Base-by-base conservation (phyloP, 805 yeast genomes). In the Wickerhamiella sergipiensis region DNA sequence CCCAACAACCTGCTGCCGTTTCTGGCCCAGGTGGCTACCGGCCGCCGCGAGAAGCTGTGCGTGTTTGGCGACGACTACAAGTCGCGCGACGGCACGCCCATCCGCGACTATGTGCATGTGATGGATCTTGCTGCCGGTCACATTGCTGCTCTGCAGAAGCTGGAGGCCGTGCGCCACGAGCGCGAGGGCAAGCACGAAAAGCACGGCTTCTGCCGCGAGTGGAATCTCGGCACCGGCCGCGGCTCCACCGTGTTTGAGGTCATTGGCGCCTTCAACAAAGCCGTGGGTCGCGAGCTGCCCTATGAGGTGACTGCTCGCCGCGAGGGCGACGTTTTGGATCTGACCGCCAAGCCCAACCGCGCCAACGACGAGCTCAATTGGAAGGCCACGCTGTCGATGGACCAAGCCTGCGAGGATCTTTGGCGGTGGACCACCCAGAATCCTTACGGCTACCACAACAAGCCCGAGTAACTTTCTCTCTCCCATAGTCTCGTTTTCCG, bases 161-260 rank as follows among this genome's bases (percentile, higher is more conserved):
- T 85, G 48, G 65, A 70, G 33, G 49, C 53, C 1, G 58, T 61
- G 38, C 45, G 52, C 45, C 31, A 44, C 43, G 59, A 55, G 47
- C 39, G 48, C 36, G 21, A 24, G 9, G 47, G 43, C n/a, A 38
- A 53, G 10, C 52, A 52, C 22, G 54, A 52, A 17, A 55, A 58
- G 8, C 56, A 63, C 17, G 85, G 85, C 7, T 68, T 78, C 49
- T 79, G 74, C 60, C 73, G 88, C 50, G 90, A 79, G 63, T 85
- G 92, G 92, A 85, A 85, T 62, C 73, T 85, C 52, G 94, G 94
- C 43, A 79, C 89, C 13, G 94, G 94, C 29, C 75, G 69, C 23
- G 94, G 94, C n/a, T 71, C 81, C 10, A 82, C 90, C 1, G 94
- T 85, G 5, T 70, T 83, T 52, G 88, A 85, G 57, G 80, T 85